Evolutionary conservation across 345 rosid species (phyloP).

Genomic region (Brassica carinata): DNA sequence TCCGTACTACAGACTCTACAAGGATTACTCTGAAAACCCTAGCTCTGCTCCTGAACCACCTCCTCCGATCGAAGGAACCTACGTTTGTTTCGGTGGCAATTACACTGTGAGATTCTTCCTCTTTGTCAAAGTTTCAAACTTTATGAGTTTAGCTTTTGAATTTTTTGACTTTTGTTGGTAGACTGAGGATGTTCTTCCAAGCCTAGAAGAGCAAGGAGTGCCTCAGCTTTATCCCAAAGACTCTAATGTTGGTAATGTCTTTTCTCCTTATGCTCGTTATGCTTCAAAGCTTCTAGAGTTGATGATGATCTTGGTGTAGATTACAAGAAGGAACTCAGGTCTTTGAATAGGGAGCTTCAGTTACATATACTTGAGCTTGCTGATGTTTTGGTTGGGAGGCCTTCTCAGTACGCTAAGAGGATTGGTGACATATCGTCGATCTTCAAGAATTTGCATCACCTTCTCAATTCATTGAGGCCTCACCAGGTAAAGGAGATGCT

Average conservation of each 20-base stretch:
- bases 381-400: constrained; percentile 94
- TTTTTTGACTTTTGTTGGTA: constrained; percentile 33
- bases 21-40: constrained; percentile 67
- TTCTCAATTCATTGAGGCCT: constrained; percentile 91
- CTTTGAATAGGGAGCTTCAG: constrained; percentile 82
- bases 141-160: neutral
- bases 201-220: constrained; percentile 86
- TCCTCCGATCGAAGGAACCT: constrained; percentile 79
- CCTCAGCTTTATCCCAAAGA: constrained; percentile 74
- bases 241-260: constrained; percentile 61
- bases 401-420: constrained; percentile 92
- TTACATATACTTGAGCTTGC: constrained; percentile 90
- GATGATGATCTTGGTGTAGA: constrained; percentile 45
- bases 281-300: neutral
- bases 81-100: constrained; percentile 65
- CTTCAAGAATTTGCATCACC: constrained; percentile 94
- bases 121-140: neutral
- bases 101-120: constrained; percentile 57
- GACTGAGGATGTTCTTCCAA: constrained; percentile 90
- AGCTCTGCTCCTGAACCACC: constrained; percentile 80
- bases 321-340: constrained; percentile 80
- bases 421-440: constrained; percentile 88
- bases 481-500: constrained; percentile 64
- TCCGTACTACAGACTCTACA: constrained; percentile 86
- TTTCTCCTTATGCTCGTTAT: neutral